Evolutionary conservation across 2,329 filamentous ascomycete genomes (phyloP).

Genomic region (Botrytis paeoniae): DNA sequence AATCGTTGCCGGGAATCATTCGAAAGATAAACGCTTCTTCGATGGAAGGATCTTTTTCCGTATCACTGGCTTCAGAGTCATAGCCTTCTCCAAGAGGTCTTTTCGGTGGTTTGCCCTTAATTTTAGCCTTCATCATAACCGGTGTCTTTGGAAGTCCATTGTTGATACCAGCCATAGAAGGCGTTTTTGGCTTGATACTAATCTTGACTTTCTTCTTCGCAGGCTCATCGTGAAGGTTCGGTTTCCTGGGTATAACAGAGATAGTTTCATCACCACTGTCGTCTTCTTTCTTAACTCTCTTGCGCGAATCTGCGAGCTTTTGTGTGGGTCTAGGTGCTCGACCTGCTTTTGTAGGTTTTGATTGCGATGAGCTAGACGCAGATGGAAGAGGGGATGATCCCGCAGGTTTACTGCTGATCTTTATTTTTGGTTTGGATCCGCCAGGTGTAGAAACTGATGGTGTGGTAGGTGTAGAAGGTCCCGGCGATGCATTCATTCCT

Average conservation of each 20-base stretch:
- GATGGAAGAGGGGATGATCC: constrained; percentile 23
- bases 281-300: constrained; percentile 55
- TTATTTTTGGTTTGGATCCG: constrained; percentile 35
- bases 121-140: constrained; percentile 53
- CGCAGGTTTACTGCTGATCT: constrained; percentile 31
- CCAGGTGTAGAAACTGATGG: constrained; percentile 27
- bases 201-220: constrained; percentile 49
- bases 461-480: constrained; percentile 22
- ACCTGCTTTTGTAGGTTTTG: constrained; percentile 57
- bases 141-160: constrained; percentile 31
- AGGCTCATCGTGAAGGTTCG: constrained; percentile 16
- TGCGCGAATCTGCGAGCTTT: constrained; percentile 55
- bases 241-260: constrained; percentile 24
- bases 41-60: constrained; percentile 80
- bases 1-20: constrained; percentile 82
- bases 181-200: constrained; percentile 16
- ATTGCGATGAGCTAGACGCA: constrained; percentile 25
- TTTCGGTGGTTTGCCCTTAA: constrained; percentile 64
- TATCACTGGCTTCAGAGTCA: constrained; percentile 91
- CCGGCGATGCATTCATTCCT: constrained; percentile 8
- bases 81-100: constrained; percentile 84
- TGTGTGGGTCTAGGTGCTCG: constrained; percentile 58
- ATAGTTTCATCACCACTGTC: constrained; percentile 47
- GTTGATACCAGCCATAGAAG: constrained; percentile 16
- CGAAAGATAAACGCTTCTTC: constrained; percentile 88